A percentile compares a stretch with the other conserved stretches of the same genome.
Evolutionary conservation across 192 early-diverging fungal genomes (phyloP).

Genomic region (Lobosporangium transversale): DNA sequence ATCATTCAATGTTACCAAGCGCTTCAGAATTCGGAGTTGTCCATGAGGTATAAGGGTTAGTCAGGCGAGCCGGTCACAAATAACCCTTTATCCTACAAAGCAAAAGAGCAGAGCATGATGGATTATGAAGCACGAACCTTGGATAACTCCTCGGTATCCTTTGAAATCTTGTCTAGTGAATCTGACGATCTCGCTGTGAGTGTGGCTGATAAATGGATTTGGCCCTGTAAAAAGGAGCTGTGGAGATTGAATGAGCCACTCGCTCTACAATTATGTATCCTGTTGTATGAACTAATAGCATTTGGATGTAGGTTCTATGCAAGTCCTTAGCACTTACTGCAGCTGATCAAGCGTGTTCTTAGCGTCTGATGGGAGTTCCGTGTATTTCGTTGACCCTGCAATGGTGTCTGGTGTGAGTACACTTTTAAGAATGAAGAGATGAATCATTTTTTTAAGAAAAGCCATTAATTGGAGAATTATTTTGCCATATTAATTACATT

Average conservation of each 20-base stretch:
- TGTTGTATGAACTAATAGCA: too few species aligned
- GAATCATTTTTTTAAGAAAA: too few species aligned
- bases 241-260: not conserved
- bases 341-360: slow-evolving; percentile 49
- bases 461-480: too few species aligned
- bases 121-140: too few species aligned
- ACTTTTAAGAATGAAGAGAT: slow-evolving; percentile 2
- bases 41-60: too few species aligned
- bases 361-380: slow-evolving; percentile 48
- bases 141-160: slow-evolving; percentile 38
- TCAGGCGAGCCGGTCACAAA: too few species aligned
- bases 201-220: slow-evolving; percentile 42
- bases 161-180: slow-evolving; percentile 45
- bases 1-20: slow-evolving; percentile 38
- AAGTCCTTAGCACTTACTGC: slow-evolving; percentile 27
- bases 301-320: not conserved
- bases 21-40: too few species aligned
- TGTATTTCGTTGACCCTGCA: slow-evolving; percentile 50
- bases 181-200: slow-evolving; percentile 33
- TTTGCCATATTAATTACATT: too few species aligned
- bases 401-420: slow-evolving; percentile 46
- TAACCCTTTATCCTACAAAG: too few species aligned
- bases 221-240: slow-evolving; percentile 40
- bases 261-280: too few species aligned
- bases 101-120: too few species aligned